Evolutionary conservation across 345 rosid species (phyloP).

Genomic region (Corchorus olitorius): DNA sequence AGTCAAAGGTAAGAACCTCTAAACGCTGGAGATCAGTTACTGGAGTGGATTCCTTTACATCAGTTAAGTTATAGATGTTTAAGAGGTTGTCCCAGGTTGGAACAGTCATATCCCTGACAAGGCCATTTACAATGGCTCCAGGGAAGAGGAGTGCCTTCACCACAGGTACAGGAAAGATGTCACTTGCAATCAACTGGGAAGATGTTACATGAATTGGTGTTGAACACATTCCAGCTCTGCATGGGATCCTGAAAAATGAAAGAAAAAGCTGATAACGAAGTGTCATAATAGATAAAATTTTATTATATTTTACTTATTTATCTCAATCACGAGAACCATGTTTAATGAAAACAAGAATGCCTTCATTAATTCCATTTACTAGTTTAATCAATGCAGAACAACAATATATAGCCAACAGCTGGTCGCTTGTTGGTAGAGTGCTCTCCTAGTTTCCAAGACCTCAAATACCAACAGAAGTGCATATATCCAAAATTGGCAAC

Average conservation of each 20-base stretch:
- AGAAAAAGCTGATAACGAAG: slow-evolving; percentile 11
- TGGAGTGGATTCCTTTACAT: slow-evolving; percentile 69
- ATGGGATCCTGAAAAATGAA: slow-evolving; percentile 58
- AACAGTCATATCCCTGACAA: slow-evolving; percentile 56
- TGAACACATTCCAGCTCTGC: slow-evolving; percentile 91
- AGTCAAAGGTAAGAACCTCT: slow-evolving; percentile 53
- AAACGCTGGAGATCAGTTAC: slow-evolving; percentile 84
- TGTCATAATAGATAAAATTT: not conserved
- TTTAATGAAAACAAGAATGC: not conserved
- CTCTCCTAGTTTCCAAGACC: too few relatives aligned
- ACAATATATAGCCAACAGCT: too few relatives aligned
- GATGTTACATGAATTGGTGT: slow-evolving; percentile 92
- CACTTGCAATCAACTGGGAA: slow-evolving; percentile 92
- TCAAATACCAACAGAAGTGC: not conserved
- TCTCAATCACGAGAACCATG: not conserved
- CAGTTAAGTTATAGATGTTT: slow-evolving; percentile 67
- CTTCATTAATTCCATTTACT: not conserved
- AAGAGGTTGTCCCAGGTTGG: slow-evolving; percentile 78
- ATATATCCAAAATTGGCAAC: not conserved
- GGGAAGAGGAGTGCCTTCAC: slow-evolving; percentile 84
- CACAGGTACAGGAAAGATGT: slow-evolving; percentile 79
- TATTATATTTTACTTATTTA: not conserved
- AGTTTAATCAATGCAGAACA: not conserved
- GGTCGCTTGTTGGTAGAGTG: too few relatives aligned
- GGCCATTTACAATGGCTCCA: slow-evolving; percentile 70